phyloP scores from a whole-genome alignment of 192 early-diverging fungal genomes.

The Entomortierella chlamydospora region DNA sequence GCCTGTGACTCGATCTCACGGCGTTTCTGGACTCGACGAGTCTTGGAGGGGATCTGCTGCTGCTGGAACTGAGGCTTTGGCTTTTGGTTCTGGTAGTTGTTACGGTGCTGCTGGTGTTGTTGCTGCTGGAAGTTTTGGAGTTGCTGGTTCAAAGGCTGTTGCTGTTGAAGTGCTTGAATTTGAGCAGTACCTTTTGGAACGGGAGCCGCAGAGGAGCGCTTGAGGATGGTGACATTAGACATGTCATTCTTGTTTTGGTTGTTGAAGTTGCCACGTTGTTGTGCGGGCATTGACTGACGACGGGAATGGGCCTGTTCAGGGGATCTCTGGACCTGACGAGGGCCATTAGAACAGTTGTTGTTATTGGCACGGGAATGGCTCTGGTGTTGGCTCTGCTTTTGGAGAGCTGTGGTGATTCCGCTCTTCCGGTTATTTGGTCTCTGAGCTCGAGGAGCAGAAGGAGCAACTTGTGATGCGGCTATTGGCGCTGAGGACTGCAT shows the following conservation, averaged over 20 bases:
- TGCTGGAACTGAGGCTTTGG: conserved; percentile 19
- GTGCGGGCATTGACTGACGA: conserved; percentile 35
- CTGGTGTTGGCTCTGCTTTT: conserved; percentile 14
- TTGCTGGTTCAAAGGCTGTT: not conserved
- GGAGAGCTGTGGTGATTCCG: conserved; percentile 3
- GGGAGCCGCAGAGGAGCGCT: conserved; percentile 20
- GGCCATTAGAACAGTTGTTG: not conserved
- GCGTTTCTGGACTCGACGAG: conserved; percentile 56
- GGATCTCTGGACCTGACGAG: conserved; percentile 11
- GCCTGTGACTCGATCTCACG: conserved; percentile 57
- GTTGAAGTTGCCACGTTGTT: conserved; percentile 18
- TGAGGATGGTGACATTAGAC: conserved; percentile 23
- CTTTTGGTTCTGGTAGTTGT: conserved; percentile 15
- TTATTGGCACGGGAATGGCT: conserved; percentile 2
- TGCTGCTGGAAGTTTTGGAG: conserved; percentile 1
- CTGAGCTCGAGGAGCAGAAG: conserved; percentile 33
- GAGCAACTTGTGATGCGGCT: conserved; percentile 14
- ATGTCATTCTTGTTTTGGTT: conserved; percentile 14
- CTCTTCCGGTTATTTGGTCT: conserved; percentile 30
- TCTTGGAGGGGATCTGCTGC: conserved; percentile 44
- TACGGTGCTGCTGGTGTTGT: conserved; percentile 16
- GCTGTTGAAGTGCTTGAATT: not conserved
- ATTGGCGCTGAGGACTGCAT: conserved; percentile 27
- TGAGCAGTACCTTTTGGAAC: not conserved
- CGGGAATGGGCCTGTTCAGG: conserved; percentile 10